These are phyloP conservation scores for Cymodocea nodosa DNA, from an alignment of 116 monocot genomes.

Conservation along the genomic window DNA sequence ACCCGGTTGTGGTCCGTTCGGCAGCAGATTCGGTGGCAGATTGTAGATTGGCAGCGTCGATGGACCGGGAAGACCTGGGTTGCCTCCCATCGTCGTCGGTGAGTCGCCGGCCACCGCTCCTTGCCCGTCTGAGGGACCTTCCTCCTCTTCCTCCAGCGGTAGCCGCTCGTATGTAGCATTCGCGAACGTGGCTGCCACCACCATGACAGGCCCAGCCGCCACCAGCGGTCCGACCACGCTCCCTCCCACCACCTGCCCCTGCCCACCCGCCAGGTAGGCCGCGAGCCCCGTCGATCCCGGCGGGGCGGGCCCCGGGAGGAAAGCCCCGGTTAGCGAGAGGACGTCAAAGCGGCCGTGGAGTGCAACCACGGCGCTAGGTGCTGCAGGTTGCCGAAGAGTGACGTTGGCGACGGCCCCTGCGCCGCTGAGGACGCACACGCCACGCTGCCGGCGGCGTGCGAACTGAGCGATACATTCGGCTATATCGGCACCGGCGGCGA, in stretches of 20 bases:
- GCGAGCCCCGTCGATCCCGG: conserved; percentile 59
- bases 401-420: conserved; percentile 61
- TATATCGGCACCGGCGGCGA: conserved; percentile 49
- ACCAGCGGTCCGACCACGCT: conserved; percentile 47
- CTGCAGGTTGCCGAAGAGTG: conserved; percentile 48
- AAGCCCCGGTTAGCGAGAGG: conserved; percentile 51
- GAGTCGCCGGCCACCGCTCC: conserved; percentile 12
- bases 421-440: conserved; percentile 63
- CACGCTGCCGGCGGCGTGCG: conserved; percentile 61
- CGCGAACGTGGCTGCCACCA: conserved; percentile 50
- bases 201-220: conserved; percentile 65
- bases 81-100: conserved; percentile 6
- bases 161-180: conserved; percentile 57
- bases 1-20: conserved; percentile 16
- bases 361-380: conserved; percentile 41
- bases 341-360: conserved; percentile 71
- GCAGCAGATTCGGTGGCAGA: conserved; percentile 22
- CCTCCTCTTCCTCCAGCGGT: conserved; percentile 30
- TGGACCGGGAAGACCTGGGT: conserved; percentile 16
- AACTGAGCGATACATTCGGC: conserved; percentile 50
- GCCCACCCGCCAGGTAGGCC: conserved; percentile 61
- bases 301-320: conserved; percentile 54
- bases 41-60: conserved; percentile 29
- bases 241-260: conserved; percentile 13
- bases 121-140: conserved; percentile 16